A percentile compares a stretch with the other conserved stretches of the same genome.
Evolutionary conservation across 192 early-diverging fungal species (phyloP).

Genomic region (Entomortierella parvispora): DNA sequence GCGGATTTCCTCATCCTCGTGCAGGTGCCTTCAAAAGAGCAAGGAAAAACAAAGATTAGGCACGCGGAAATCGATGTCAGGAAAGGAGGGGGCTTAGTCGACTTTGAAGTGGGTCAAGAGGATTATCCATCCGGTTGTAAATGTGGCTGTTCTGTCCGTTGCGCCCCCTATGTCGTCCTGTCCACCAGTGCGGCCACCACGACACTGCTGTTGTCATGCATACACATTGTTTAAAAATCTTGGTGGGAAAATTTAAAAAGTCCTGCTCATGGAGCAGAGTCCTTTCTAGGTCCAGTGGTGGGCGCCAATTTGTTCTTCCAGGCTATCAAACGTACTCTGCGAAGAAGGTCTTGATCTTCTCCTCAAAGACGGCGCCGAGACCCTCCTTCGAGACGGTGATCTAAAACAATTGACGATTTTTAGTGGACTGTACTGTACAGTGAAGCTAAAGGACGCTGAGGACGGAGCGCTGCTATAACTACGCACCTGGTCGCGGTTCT

Average conservation of each 20-base stretch:
- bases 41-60: slow-evolving; percentile 8
- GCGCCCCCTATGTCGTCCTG: no score
- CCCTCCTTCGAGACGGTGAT: slow-evolving; percentile 83
- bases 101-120: no score
- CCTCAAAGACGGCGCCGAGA: slow-evolving; percentile 88
- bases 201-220: no score
- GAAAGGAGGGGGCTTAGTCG: neutral
- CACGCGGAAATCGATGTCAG: neutral
- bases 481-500: slow-evolving; percentile 87
- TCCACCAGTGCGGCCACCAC: no score
- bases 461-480: no score
- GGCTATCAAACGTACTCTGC: slow-evolving; percentile 80
- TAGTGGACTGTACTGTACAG: no score
- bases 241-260: neutral
- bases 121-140: no score
- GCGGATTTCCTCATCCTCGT: slow-evolving; percentile 98
- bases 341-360: slow-evolving; percentile 93
- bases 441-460: no score
- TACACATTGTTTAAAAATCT: neutral
- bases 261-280: neutral
- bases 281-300: no score
- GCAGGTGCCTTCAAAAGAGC: slow-evolving; percentile 74
- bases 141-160: no score
- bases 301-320: no score
- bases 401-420: slow-evolving; percentile 42